These are phyloP conservation scores for Metschnikowia rubicola DNA, from an alignment of 805 yeast species.

Conservation along the genomic window DNA sequence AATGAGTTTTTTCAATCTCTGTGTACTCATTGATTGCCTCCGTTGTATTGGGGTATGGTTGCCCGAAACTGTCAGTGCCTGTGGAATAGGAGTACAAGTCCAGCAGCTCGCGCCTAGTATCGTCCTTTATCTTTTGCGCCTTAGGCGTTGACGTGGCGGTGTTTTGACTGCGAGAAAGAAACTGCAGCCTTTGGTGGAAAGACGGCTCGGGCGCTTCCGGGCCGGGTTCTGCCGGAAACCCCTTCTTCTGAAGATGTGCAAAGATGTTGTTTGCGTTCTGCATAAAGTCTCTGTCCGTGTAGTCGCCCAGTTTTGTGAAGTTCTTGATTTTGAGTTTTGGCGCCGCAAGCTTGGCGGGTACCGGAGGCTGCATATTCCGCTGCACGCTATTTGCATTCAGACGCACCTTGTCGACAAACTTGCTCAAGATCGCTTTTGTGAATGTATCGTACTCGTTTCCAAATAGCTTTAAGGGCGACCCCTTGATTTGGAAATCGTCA, in stretches of 20 bases:
- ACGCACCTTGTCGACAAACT: slow-evolving; percentile 18
- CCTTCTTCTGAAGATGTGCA: slow-evolving; percentile 36
- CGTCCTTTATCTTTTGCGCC: slow-evolving; percentile 16
- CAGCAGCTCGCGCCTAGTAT: slow-evolving; percentile 1
- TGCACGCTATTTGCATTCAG: slow-evolving; percentile 17
- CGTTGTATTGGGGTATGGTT: slow-evolving; percentile 5
- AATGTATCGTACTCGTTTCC: slow-evolving; percentile 39
- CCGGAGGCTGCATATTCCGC: slow-evolving; percentile 2
- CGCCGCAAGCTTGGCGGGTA: slow-evolving; percentile 4
- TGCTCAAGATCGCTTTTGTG: slow-evolving; percentile 28
- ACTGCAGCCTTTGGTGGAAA: slow-evolving; percentile 6
- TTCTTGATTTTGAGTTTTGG: slow-evolving; percentile 27
- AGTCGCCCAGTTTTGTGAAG: slow-evolving; percentile 29
- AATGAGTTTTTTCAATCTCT: slow-evolving; percentile 8
- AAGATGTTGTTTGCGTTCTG: slow-evolving; percentile 39
- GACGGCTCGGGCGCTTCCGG: slow-evolving; percentile 3
- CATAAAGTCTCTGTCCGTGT: slow-evolving; percentile 35
- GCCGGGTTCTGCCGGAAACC: slow-evolving; percentile 12
- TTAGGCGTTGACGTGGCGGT: slow-evolving; percentile 43
- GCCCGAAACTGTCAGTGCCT: slow-evolving; percentile 30
- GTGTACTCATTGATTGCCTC: slow-evolving; percentile 12
- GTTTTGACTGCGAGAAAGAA: slow-evolving; percentile 7
- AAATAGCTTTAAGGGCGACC: slow-evolving; percentile 41
- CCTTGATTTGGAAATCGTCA: slow-evolving; percentile 19
- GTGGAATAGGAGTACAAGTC: slow-evolving; percentile 25